Evolutionary conservation across 768 basidiomycete genomes (phyloP), one percentile per base, ranked within the genome.

Genomic region (Epithele typhae): DNA sequence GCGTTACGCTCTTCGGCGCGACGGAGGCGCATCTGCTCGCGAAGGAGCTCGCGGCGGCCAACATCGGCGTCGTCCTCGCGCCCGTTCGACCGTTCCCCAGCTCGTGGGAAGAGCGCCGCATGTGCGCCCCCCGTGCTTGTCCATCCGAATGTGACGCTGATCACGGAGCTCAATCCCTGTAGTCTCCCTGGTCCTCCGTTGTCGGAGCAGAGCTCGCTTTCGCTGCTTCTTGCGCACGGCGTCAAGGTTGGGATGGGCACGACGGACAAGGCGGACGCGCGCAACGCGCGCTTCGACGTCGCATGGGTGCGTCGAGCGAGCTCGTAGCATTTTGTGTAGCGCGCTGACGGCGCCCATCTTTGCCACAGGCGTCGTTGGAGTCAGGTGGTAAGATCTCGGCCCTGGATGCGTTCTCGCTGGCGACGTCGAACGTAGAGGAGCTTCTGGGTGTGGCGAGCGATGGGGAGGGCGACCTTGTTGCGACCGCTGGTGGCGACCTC

Each of bases 161-260:
- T 30, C 14, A 30, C 14, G 14, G 27, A 30, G 7, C 8, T 30
- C 8, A 35, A 12, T 21, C 35, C 36, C 21, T 18, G 5, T 9
- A 81, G 85, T 57, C 62, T 82, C 40, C 82, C 88, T 21, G 89
- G 90, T 1, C 84, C 84, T 3, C 91, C 91, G 4, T 62, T 91
- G 11, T 77, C 85, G 7, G 69, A 74, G n/a, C n/a, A n/a, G 65
- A 85, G 71, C 43, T 71, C 80, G 0, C 67, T 92, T 34, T 69
- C 77, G 19, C 72, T 72, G 42, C 75, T 97, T 18, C 60, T 84
- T 15, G 69, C 71, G 3, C 77, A 87, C 36, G 82, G 81, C 22
- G 87, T 96, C 14, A 79, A 78, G 5, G 81, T 90, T 25, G 87
- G 79, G 7, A 59, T 91, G 38, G 86, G 84, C 15, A 71, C 82